Evolutionary conservation across 805 yeast genomes (phyloP), one percentile per base, ranked within the genome.

Genomic region (Dipodascopsis uninucleata): DNA sequence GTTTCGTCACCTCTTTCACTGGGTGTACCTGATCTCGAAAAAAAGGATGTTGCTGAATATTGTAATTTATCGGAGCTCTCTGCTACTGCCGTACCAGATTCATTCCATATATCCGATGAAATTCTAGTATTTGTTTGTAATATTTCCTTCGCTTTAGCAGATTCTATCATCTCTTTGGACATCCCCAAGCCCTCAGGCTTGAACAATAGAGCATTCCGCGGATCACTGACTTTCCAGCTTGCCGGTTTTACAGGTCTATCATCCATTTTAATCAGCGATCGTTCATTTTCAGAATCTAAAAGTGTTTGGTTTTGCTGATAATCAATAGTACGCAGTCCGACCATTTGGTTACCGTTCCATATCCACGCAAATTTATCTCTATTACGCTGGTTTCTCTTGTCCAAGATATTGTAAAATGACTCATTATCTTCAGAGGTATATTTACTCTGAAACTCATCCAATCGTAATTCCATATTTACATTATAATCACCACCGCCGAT

Each of bases 391-490:
- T 53, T 54, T 21, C 53, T 47, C 23, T 40, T 35, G 18, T 59
- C 63, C 14, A 61, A 39, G 5, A 60, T 39, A 16, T 45, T 34
- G 25, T 53, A 49, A 36, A 60, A 60, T 20, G 62, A 59, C 16
- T 51, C 60, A 39, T 61, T 61, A 34, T 61, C 65, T 36, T 61
- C 64, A 1, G 65, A 60, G 1, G 63, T 61, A 26, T 49, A 53
- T 9, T 47, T 53, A 3, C 54, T 55, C 39, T 61, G 64, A 29
- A 57, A 61, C 17, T 47, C 28, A 34, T 55, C 52, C 22, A 59
- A 32, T n/a, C 52, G 26, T 16, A 50, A 14, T 7, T 23, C 20
- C 14, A 28, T 31, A 31, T 36, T 26, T 9, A 28, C 49, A 8
- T 43, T 32, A 28, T 18, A 34, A 17, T 18, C 21, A n/a, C n/a